Conservation (phyloP, 306 rosid genomes). For the Prinsepia uniflora region DNA sequence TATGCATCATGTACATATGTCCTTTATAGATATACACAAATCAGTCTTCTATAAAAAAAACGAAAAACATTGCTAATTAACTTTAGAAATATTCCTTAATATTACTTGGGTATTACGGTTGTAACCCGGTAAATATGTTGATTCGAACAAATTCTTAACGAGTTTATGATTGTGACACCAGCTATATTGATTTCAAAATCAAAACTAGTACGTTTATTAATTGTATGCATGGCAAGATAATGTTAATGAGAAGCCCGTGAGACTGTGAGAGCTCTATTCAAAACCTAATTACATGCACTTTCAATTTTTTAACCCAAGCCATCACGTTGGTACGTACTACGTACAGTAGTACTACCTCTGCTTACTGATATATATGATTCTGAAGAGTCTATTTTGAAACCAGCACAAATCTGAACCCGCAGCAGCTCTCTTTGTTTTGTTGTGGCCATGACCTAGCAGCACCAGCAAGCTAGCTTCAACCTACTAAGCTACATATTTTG, state of each 20-base stretch:
- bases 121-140: no score
- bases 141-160: no score
- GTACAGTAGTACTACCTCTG: background rate
- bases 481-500: constrained; percentile 7
- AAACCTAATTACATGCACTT: constrained; percentile 22
- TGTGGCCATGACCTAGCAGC: constrained; percentile 28
- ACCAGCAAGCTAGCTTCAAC: background rate
- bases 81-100: no score
- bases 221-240: background rate
- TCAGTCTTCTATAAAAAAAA: no score
- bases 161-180: no score
- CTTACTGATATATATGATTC: background rate
- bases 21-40: no score
- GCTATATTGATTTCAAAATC: no score
- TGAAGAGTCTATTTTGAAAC: constrained; percentile 57
- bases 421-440: constrained; percentile 38
- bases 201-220: background rate
- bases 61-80: no score
- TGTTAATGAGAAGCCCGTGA: background rate
- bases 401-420: constrained; percentile 21
- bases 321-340: background rate
- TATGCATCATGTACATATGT: no score
- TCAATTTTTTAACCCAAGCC: background rate
- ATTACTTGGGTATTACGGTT: no score
- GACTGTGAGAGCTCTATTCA: constrained; percentile 42